A percentile compares a stretch with the other conserved stretches of the same genome.
phyloP scores from a whole-genome alignment of 441 rosid species.

The Croton laevigatus region DNA sequence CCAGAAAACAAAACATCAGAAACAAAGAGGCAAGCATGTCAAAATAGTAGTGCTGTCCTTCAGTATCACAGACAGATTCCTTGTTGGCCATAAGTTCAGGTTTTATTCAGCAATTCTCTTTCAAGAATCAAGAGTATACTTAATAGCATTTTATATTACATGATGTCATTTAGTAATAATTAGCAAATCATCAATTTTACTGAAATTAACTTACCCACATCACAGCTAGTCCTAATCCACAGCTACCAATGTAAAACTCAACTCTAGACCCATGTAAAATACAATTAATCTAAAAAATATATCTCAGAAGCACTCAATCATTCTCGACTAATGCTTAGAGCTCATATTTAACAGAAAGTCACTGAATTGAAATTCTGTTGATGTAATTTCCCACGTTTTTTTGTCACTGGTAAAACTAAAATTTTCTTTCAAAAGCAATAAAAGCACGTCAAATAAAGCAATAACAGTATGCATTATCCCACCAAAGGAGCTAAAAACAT shows the following conservation, averaged over 20 bases:
- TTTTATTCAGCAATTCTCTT: not conserved
- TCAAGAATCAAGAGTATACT: not conserved
- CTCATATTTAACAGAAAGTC: not conserved
- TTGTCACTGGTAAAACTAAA: too few relatives aligned
- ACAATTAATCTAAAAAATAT: not conserved
- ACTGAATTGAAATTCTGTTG: not conserved
- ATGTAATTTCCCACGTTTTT: too few relatives aligned
- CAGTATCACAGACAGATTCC: not conserved
- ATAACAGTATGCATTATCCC: not conserved
- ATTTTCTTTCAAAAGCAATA: too few relatives aligned
- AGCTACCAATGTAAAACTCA: not conserved
- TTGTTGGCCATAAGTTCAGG: not conserved
- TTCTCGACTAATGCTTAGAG: not conserved
- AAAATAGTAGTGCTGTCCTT: not conserved
- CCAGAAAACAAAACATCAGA: not conserved
- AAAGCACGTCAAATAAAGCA: too few relatives aligned
- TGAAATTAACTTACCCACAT: not conserved
- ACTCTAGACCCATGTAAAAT: not conserved
- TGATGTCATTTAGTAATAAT: not conserved
- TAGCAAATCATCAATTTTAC: not conserved
- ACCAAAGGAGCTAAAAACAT: not conserved
- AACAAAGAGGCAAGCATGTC: not conserved
- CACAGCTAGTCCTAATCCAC: not conserved
- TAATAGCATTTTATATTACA: not conserved
- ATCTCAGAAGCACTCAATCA: not conserved